phyloP scores from a whole-genome alignment of 495 filamentous ascomycete species.

The Aspergillus sclerotioniger region DNA sequence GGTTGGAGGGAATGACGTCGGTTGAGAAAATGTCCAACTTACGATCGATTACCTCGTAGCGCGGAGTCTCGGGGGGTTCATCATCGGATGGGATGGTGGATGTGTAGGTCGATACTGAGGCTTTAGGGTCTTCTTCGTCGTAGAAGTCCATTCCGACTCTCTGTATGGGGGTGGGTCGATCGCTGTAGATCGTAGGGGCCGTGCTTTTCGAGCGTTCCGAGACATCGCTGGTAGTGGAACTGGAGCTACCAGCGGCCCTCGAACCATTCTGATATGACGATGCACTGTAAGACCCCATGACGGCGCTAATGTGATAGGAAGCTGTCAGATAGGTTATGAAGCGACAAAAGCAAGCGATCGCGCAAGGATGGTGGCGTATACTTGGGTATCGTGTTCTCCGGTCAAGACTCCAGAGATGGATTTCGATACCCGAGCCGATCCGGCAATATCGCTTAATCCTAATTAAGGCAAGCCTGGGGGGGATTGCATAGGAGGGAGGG shows the following conservation, averaged over 20 bases:
- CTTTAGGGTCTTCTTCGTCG: conserved; percentile 52
- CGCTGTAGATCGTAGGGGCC: conserved; percentile 63
- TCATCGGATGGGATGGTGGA: conserved; percentile 68
- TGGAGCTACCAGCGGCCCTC: conserved; percentile 46
- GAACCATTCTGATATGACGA: conserved; percentile 30
- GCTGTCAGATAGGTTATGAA: not conserved
- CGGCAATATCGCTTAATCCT: not conserved
- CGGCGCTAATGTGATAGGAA: conserved; percentile 13
- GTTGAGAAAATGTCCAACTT: conserved; percentile 57
- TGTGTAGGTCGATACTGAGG: conserved; percentile 76
- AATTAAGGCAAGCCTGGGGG: not conserved
- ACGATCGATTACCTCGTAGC: conserved; percentile 61
- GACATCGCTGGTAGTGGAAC: conserved; percentile 59
- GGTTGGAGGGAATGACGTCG: conserved; percentile 69
- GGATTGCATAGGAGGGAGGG: conserved; percentile 4
- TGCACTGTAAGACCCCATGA: conserved; percentile 38
- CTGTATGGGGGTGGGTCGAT: conserved; percentile 48
- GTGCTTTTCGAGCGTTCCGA: conserved; percentile 68
- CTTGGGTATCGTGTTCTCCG: not conserved
- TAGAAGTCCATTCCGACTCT: conserved; percentile 31
- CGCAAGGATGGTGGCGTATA: not conserved
- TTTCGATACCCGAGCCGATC: not conserved
- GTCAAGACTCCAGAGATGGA: not conserved
- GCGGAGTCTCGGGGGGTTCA: conserved; percentile 57
- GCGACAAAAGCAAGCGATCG: conserved; percentile 8